Conservation (phyloP, 192 early-diverging fungal genomes). For the Funneliformis geosporum region DNA sequence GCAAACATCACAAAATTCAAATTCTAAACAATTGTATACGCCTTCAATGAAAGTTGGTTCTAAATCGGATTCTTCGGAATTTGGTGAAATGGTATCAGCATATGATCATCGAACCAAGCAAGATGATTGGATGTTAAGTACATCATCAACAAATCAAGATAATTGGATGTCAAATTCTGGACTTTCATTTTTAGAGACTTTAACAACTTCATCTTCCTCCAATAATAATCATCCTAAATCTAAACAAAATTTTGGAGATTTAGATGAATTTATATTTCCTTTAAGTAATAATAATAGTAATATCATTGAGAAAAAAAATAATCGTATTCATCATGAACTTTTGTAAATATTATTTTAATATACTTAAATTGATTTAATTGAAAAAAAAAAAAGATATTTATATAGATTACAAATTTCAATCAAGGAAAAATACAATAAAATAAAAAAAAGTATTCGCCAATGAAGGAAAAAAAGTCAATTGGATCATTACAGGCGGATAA, state of each 20-base stretch:
- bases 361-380: not conserved
- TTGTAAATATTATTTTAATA: not conserved
- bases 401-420: no score
- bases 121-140: not conserved
- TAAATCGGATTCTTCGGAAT: not conserved
- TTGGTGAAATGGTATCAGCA: constrained; percentile 3
- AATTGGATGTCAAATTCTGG: not conserved
- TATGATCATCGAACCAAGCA: not conserved
- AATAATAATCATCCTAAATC: not conserved
- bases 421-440: no score
- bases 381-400: no score
- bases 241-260: not conserved
- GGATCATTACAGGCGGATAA: no score
- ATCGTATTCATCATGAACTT: not conserved
- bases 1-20: not conserved
- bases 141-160: not conserved
- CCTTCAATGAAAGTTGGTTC: not conserved
- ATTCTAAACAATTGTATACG: not conserved
- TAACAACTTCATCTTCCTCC: not conserved
- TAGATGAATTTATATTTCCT: not conserved
- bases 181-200: constrained; percentile 10
- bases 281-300: not conserved
- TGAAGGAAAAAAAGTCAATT: no score
- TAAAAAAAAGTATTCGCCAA: no score
- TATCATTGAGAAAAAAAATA: no score